Conservation (phyloP, 176 grass and related monocot species). For the Bolboschoenus planiculmis region DNA sequence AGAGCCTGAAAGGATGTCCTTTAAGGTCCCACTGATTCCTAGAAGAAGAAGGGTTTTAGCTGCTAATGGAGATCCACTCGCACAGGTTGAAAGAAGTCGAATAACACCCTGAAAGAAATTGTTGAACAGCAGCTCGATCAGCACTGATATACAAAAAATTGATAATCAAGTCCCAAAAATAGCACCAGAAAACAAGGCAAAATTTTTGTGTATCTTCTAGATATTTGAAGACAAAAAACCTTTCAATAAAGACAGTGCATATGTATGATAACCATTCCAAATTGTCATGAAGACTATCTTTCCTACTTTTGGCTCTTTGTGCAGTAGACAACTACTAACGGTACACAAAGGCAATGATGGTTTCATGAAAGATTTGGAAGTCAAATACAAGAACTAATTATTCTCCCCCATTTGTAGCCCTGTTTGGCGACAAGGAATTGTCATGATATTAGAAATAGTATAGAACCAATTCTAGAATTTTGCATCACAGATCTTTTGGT, state of each 20-base stretch:
- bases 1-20: conserved; percentile 81
- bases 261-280: neutral
- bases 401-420: neutral
- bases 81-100: conserved; percentile 66
- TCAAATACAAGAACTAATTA: neutral
- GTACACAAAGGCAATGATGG: neutral
- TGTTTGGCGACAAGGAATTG: neutral
- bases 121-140: neutral
- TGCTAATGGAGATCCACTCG: conserved; percentile 61
- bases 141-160: neutral
- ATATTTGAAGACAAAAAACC: neutral
- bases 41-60: conserved; percentile 82
- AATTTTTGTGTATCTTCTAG: neutral
- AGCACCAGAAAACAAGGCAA: neutral
- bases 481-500: too few species aligned
- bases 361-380: neutral
- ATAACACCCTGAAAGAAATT: conserved; percentile 59
- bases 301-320: neutral
- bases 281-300: neutral
- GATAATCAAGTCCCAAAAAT: neutral
- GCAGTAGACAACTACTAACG: neutral
- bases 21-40: conserved; percentile 74
- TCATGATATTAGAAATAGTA: too few species aligned
- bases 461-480: too few species aligned
- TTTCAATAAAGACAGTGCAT: neutral